Evolutionary conservation across 768 basidiomycete genomes (phyloP).

Genomic region (Mycena crocata): DNA sequence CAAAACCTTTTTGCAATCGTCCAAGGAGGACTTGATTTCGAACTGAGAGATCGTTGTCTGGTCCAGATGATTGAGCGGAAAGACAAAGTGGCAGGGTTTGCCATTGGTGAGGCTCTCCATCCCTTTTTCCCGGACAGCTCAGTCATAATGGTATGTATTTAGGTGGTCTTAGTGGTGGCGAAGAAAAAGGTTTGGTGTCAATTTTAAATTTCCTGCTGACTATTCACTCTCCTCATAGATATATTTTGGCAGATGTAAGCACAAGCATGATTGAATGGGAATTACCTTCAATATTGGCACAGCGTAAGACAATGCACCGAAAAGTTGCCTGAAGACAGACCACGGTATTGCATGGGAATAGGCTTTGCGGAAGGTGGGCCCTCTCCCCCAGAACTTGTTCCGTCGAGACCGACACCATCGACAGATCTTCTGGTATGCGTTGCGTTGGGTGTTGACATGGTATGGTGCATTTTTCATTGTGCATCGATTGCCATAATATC

Average conservation of each 20-base stretch:
- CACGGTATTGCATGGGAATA: slow-evolving; percentile 93
- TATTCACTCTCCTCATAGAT: slow-evolving; percentile 56
- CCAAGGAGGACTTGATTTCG: slow-evolving; percentile 84
- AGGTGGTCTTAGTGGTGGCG: slow-evolving; percentile 85
- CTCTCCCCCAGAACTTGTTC: background rate
- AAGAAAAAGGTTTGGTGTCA: slow-evolving; percentile 80
- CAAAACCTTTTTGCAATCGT: slow-evolving; percentile 95
- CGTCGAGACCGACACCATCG: slow-evolving; percentile 2
- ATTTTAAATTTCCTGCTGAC: background rate
- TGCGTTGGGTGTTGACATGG: slow-evolving; percentile 95
- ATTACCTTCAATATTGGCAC: slow-evolving; percentile 3
- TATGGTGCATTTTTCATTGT: slow-evolving; percentile 44
- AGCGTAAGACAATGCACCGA: slow-evolving; percentile 88
- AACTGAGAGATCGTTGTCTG: slow-evolving; percentile 79
- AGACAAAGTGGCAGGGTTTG: slow-evolving; percentile 86
- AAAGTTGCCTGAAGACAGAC: slow-evolving; percentile 82
- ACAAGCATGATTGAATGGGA: background rate
- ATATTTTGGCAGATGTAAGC: slow-evolving; percentile 87
- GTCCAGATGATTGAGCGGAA: slow-evolving; percentile 85
- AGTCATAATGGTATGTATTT: background rate
- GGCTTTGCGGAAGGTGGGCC: slow-evolving; percentile 88
- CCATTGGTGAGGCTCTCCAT: slow-evolving; percentile 65
- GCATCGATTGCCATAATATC: background rate
- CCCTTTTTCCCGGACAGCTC: too few relatives aligned
- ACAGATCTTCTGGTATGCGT: slow-evolving; percentile 90